These are phyloP conservation scores for Saksenaea oblongispora DNA, from an alignment of 371 early-diverging fungal species.

Conservation along the genomic window DNA sequence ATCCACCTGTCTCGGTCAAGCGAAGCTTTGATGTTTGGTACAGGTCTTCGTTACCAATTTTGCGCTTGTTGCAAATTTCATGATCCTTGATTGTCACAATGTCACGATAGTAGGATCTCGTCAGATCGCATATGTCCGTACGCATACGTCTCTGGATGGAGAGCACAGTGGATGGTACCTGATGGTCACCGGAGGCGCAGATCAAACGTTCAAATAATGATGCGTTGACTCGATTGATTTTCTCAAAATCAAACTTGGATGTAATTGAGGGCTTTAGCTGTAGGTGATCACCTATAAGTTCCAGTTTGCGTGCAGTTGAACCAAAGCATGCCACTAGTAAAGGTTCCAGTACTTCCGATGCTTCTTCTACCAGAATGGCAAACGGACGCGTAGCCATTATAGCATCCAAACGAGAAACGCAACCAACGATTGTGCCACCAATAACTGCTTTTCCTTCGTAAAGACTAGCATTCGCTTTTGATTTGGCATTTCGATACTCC, in stretches of 20 bases:
- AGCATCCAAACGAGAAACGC: background rate
- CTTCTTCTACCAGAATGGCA: background rate
- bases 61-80: background rate
- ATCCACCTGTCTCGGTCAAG: background rate
- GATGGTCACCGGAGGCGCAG: background rate
- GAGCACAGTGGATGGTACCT: background rate
- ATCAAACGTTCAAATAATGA: background rate
- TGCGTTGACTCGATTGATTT: background rate
- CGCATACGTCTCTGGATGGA: background rate
- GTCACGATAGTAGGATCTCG: background rate
- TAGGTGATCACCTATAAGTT: background rate
- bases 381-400: background rate
- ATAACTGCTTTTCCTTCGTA: conserved; percentile 1
- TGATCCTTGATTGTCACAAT: background rate
- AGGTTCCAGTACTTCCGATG: background rate
- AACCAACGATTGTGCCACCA: background rate
- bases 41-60: background rate
- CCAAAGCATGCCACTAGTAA: background rate
- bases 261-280: background rate
- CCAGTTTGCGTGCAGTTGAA: background rate
- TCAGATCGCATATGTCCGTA: background rate
- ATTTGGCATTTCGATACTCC: background rate
- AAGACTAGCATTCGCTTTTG: background rate
- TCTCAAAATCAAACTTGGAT: background rate
- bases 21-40: background rate